Conservation (phyloP, 257 asterid species). For the Scutellaria minor region DNA sequence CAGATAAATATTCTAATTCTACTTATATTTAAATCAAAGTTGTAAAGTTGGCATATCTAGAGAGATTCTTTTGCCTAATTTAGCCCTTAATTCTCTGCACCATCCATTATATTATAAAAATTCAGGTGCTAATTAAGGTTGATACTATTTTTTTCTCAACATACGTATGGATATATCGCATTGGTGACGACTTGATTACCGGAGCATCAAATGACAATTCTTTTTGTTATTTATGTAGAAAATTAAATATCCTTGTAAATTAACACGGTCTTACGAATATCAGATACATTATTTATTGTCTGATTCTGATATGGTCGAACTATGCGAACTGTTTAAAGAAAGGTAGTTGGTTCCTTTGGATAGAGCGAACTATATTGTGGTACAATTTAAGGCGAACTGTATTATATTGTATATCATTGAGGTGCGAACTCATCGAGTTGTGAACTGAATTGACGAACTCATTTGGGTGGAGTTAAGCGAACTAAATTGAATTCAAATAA, state of each 20-base stretch:
- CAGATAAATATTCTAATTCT: conserved; percentile 39
- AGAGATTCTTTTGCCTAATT: conserved; percentile 45
- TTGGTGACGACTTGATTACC: conserved; percentile 30
- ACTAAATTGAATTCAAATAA: too few relatives aligned
- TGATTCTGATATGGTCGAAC: too few relatives aligned
- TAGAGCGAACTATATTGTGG: too few relatives aligned
- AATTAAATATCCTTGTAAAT: background rate
- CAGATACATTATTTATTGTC: too few relatives aligned
- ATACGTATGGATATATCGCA: conserved; percentile 7
- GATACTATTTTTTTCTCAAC: background rate
- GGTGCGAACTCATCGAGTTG: too few relatives aligned
- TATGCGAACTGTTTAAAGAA: too few relatives aligned
- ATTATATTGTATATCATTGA: too few relatives aligned
- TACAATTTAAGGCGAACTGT: too few relatives aligned
- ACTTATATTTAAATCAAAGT: conserved; percentile 38
- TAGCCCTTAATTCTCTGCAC: conserved; percentile 33
- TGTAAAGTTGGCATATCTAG: conserved; percentile 35
- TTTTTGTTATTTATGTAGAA: background rate
- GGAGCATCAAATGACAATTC: conserved; percentile 17
- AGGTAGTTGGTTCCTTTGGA: too few relatives aligned
- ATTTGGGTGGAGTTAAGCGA: too few relatives aligned
- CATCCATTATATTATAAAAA: conserved; percentile 26
- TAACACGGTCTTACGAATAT: too few relatives aligned
- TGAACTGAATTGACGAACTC: too few relatives aligned
- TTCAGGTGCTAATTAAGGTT: conserved; percentile 11